phyloP scores from a whole-genome alignment of 805 yeast genomes.

The Wickerhamomyces alni region DNA sequence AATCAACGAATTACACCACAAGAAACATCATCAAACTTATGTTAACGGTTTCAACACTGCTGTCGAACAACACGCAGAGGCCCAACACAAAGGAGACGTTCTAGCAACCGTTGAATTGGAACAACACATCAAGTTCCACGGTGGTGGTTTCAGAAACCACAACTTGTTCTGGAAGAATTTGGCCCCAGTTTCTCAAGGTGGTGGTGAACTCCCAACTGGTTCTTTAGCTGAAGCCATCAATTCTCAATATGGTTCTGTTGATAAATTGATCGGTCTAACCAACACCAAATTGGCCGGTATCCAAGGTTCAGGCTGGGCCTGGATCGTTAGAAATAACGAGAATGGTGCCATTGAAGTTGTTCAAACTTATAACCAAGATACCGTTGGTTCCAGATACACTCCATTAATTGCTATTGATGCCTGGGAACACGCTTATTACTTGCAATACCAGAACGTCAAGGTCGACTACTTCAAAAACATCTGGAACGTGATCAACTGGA shows the following conservation, averaged over 20 bases:
- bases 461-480: slow-evolving; percentile 89
- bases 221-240: slow-evolving; percentile 53
- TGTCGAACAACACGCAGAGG: slow-evolving; percentile 64
- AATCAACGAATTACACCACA: slow-evolving; percentile 82
- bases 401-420: slow-evolving; percentile 90
- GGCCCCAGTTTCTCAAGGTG: slow-evolving; percentile 69
- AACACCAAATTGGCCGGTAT: slow-evolving; percentile 76
- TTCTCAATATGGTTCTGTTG: slow-evolving; percentile 67
- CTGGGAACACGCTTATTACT: slow-evolving; percentile 95
- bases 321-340: slow-evolving; percentile 74
- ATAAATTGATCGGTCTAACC: slow-evolving; percentile 55
- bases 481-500: slow-evolving; percentile 94
- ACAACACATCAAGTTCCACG: slow-evolving; percentile 80
- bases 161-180: slow-evolving; percentile 82
- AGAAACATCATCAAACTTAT: slow-evolving; percentile 89
- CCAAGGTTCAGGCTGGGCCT: slow-evolving; percentile 97
- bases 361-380: slow-evolving; percentile 82
- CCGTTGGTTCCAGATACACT: slow-evolving; percentile 56
- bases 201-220: slow-evolving; percentile 62
- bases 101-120: slow-evolving; percentile 58
- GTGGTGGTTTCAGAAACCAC: slow-evolving; percentile 90
- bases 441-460: slow-evolving; percentile 89
- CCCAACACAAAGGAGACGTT: slow-evolving; percentile 51
- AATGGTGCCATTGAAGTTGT: slow-evolving; percentile 74
- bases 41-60: slow-evolving; percentile 82